These are phyloP conservation scores for Aureobasidium namibiae DNA, from an alignment of 2,329 filamentous ascomycete genomes.

Conservation along the genomic window DNA sequence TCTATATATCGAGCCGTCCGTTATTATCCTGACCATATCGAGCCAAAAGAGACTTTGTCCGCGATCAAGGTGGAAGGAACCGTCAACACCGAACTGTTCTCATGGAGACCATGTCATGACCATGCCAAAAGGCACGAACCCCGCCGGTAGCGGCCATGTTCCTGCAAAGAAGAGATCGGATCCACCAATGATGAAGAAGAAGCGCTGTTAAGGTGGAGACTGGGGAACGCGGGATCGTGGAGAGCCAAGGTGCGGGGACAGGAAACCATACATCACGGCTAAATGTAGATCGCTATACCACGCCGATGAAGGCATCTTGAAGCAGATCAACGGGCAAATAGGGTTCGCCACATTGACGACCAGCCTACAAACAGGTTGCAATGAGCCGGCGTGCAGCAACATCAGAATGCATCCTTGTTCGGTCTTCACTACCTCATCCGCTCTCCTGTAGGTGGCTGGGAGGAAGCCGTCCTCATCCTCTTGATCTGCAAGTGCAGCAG, in stretches of 20 bases:
- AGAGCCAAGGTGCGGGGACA: not conserved
- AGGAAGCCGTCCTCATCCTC: not conserved
- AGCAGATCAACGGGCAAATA: conserved; percentile 3
- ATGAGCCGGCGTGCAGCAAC: not conserved
- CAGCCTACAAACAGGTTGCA: not conserved
- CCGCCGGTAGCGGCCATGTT: conserved; percentile 1
- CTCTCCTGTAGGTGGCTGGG: not conserved
- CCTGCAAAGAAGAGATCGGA: not conserved
- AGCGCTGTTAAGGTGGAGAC: not conserved
- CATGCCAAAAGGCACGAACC: not conserved
- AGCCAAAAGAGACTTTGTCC: not conserved
- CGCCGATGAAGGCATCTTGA: conserved; percentile 4
- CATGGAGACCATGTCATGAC: conserved; percentile 11
- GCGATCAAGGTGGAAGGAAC: not conserved
- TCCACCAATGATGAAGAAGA: not conserved
- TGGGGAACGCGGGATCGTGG: not conserved
- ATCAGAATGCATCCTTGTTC: not conserved
- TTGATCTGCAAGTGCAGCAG: not conserved
- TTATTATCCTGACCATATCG: conserved; percentile 2
- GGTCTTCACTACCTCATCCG: not conserved
- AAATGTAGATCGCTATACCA: conserved; percentile 9
- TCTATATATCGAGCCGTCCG: not conserved
- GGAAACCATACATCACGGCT: not conserved
- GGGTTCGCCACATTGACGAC: not conserved
- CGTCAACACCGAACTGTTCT: not conserved